Evolutionary conservation across 139 green algal species (phyloP), one percentile per base, ranked within the genome.

Genomic region (Mychonastes homosphaera): DNA sequence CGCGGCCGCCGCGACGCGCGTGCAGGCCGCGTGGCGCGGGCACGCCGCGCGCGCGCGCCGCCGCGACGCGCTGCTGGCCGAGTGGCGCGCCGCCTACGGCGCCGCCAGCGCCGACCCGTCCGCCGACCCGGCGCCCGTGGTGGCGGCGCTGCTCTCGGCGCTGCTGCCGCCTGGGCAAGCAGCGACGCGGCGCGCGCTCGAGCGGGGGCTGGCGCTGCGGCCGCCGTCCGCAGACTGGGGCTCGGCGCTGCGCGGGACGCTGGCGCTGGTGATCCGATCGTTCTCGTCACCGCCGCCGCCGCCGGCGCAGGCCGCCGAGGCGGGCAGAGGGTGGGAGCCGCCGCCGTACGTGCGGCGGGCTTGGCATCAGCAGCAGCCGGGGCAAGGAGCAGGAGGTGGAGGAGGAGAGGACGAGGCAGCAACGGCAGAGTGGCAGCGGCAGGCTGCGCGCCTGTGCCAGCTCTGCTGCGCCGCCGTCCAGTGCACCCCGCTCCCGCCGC

Each of bases 221-320:
- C 32, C 18, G 44, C 50, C 62, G 13, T 41, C 3, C 15, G 44
- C 55, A 9, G 29, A 35, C 29, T 43, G 38, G 2, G 53, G 60
- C 23, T n/a, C 48, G 6, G 43, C 32, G 0, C 15, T 55, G 43
- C 63, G 76, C 16, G 76, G 64, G 21, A 41, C 39, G 18, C 53
- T 84, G 28, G 74, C 74, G 6, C 58, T 82, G 48, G 46, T 84
- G 43, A 66, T 84, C 32, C 69, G 74, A 38, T 67, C 64, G 26
- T 58, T 76, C 19, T 62, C 39, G 29, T 29, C 52, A 0, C 1
- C 53, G 15, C 35, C 67, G 5, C 26, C 53, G 4, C 8, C 24
- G 19, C 26, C 56, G 47, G 73, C 61, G 48, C 69, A 66, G 46
- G 56, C 65, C 40, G 43, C 49, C 0, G 44, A 76, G 36, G 58